A percentile compares a stretch with the other conserved stretches of the same genome.
Conservation (phyloP, 129 eudicot species). For the Mikania micrantha region DNA sequence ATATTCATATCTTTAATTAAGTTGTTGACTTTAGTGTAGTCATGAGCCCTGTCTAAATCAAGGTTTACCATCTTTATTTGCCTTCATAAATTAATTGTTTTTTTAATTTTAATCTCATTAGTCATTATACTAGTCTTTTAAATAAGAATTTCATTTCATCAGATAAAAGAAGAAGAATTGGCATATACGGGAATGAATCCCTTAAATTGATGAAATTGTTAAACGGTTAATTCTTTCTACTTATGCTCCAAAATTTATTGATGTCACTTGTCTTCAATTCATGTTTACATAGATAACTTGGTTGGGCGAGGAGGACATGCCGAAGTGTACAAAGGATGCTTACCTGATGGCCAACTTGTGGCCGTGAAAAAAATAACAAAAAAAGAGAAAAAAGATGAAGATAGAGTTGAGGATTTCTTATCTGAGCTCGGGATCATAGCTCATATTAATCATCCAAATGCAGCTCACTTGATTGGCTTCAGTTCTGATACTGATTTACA, state of each 20-base stretch:
- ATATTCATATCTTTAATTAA: constrained; percentile 8
- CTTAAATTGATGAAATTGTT: too few species aligned
- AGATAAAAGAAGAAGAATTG: not conserved
- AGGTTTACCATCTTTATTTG: not conserved
- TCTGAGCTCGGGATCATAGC: constrained; percentile 86
- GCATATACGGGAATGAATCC: not conserved
- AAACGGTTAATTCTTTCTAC: too few species aligned
- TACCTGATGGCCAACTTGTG: constrained; percentile 55
- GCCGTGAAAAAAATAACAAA: constrained; percentile 63
- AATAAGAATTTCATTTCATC: not conserved
- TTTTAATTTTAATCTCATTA: not conserved
- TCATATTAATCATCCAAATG: constrained; percentile 77
- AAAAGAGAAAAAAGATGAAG: constrained; percentile 49
- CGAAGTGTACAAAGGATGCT: constrained; percentile 69
- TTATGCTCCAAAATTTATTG: too few species aligned
- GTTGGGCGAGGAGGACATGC: constrained; percentile 87
- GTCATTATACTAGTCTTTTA: too few species aligned
- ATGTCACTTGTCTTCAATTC: too few species aligned
- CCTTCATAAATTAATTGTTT: not conserved
- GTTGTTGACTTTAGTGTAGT: constrained; percentile 10
- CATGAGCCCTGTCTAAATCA: not conserved
- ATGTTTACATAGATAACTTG: constrained; percentile 56
- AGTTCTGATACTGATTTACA: constrained; percentile 48
- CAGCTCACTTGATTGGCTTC: constrained; percentile 65
- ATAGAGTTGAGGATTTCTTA: constrained; percentile 62